phyloP scores from a whole-genome alignment of 768 basidiomycete species.

The Leucosporidium scottii region DNA sequence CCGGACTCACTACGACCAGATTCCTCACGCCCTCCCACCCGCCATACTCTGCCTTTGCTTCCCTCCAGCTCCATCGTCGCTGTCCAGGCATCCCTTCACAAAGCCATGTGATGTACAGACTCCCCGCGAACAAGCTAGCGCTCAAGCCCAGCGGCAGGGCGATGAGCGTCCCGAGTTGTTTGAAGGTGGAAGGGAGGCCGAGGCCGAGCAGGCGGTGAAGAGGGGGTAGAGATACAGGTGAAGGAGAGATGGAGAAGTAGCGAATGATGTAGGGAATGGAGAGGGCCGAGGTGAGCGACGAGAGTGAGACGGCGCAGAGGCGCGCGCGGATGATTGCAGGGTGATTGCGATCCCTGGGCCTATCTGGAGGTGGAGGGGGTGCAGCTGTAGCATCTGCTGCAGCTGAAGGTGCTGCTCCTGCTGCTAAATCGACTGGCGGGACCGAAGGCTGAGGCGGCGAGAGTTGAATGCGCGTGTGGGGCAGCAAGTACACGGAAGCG shows the following conservation, averaged over 20 bases:
- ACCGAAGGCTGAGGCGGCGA: constrained; percentile 43
- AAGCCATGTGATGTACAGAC: constrained; percentile 39
- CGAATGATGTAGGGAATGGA: constrained; percentile 4
- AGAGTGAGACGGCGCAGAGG: constrained; percentile 55
- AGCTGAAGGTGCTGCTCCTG: constrained; percentile 32
- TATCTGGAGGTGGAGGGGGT: background rate
- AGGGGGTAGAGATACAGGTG: background rate
- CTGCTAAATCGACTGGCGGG: constrained; percentile 31
- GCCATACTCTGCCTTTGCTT: constrained; percentile 12
- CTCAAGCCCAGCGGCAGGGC: constrained; percentile 40
- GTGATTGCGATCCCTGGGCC: constrained; percentile 63
- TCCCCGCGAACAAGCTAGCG: constrained; percentile 43
- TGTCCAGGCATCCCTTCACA: constrained; percentile 39
- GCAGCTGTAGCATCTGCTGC: constrained; percentile 37
- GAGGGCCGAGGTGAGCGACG: constrained; percentile 23
- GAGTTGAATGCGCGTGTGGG: constrained; percentile 52
- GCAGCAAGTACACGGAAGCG: constrained; percentile 71
- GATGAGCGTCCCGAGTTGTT: constrained; percentile 15
- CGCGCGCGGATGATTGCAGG: constrained; percentile 76
- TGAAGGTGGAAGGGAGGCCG: constrained; percentile 5
- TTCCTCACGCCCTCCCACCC: constrained; percentile 56
- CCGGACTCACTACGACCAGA: constrained; percentile 43
- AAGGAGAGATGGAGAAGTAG: background rate
- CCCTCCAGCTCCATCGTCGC: constrained; percentile 14
- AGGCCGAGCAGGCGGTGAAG: background rate